Conservation (phyloP, 257 asterid genomes). For the Salvia miltiorrhiza region DNA sequence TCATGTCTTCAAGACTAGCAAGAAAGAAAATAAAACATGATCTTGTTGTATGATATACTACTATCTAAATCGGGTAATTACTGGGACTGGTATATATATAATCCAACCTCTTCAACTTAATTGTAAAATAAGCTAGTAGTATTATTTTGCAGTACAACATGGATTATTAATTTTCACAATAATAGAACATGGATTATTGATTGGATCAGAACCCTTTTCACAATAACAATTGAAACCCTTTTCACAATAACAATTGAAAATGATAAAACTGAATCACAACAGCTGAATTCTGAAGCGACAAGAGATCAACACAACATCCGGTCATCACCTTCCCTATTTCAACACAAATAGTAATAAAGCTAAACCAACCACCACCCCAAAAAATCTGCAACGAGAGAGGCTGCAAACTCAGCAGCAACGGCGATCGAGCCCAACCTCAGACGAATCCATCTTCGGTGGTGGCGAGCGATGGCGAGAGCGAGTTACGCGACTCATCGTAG, state of each 20-base stretch:
- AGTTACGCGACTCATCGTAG: slow-evolving; percentile 64
- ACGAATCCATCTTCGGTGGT: slow-evolving; percentile 62
- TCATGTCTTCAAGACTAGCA: not conserved
- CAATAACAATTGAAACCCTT: not conserved
- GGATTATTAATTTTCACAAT: too few species aligned
- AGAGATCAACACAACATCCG: too few species aligned
- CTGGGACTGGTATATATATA: not conserved
- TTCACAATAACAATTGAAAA: not conserved
- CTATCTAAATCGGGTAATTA: too few species aligned
- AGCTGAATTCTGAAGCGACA: not conserved
- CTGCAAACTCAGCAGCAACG: slow-evolving; percentile 29
- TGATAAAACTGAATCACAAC: not conserved
- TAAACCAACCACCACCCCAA: not conserved
- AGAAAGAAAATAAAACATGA: not conserved
- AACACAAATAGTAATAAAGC: not conserved
- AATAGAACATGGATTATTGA: not conserved
- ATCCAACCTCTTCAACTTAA: not conserved
- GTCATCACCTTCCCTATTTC: not conserved
- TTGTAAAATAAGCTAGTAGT: not conserved
- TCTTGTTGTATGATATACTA: too few species aligned
- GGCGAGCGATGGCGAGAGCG: slow-evolving; percentile 69
- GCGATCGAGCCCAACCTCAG: slow-evolving; percentile 5
- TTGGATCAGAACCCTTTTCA: not conserved
- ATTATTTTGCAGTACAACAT: not conserved
- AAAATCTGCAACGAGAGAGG: slow-evolving; percentile 32